Evolutionary conservation across 78 protist genomes (phyloP), one percentile per base, ranked within the genome.

Genomic region (Dictyostelium citrinum): DNA sequence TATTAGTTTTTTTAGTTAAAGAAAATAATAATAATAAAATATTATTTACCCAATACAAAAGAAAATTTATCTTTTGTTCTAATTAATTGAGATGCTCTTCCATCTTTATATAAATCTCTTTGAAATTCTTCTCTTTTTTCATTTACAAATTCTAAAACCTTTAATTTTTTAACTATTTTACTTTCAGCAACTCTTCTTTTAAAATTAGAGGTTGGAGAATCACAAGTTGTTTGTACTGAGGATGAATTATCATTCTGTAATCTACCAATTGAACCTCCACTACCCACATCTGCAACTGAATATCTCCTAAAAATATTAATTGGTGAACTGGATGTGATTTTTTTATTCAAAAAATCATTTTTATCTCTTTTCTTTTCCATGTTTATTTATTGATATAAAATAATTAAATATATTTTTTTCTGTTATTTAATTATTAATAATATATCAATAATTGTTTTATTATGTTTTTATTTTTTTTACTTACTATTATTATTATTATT

Each of bases 101-200:
- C 82, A 29, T 88, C 76, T 43, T 27, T 29, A 24, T 64, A 33
- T 7, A 88, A 43, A 33, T 82, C 70, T 0, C 31, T 61, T 68
- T 88, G 84, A 68, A 88, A 88, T 49, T 88, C 93, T 31, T 88
- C 84, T 68, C 93, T 55, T 46, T 78, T 88, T 39, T 78, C 85
- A 51, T 76, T 77, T 9, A 88, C 93, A 78, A 43, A 88, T 68
- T 88, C 93, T 9, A 88, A 49, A 5, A 88, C 93, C 67, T 88
- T 88, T 61, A 88, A 64, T 67, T 88, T 88, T 39, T 76, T 78
- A 17, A 88, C 27, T 0, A 88, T 88, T 64, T 75, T 76, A 46
- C 55, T 58, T n/a, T 88, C 93, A 6, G 85, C 43, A 11, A 75
- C 80, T 41, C 91, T 29, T 17, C 58, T 7, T 39, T 67, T 43